Percentiles rank a stretch among this genome's conserved stretches.
Evolutionary conservation across 1,284 basidiomycete species (phyloP).

Genomic region (Flammula alnicola): DNA sequence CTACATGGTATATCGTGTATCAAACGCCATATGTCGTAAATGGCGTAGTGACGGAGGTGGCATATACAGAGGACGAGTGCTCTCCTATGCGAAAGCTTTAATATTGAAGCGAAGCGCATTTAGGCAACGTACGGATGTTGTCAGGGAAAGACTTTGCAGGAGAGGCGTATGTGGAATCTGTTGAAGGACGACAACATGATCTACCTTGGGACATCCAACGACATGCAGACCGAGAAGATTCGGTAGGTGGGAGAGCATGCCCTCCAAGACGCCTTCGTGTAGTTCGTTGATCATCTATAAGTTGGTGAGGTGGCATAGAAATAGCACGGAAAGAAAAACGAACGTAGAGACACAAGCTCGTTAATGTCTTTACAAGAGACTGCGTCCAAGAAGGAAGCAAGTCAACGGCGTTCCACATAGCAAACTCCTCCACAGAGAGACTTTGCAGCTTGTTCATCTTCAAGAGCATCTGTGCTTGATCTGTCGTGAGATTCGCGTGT

Average conservation of each 20-base stretch:
- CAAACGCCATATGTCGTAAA: conserved; percentile 59
- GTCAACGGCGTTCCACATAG: conserved; percentile 65
- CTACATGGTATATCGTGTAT: conserved; percentile 44
- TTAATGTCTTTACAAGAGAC: conserved; percentile 45
- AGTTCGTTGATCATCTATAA: conserved; percentile 58
- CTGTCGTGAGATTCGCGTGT: conserved; percentile 50
- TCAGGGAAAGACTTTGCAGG: conserved; percentile 63
- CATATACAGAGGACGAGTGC: conserved; percentile 30
- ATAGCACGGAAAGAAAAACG: conserved; percentile 27
- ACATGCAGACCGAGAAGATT: conserved; percentile 60
- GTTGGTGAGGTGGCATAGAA: conserved; percentile 4
- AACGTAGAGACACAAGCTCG: conserved; percentile 61
- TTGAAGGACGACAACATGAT: conserved; percentile 52
- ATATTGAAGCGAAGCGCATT: conserved; percentile 6
- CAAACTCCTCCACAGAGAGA: conserved; percentile 57
- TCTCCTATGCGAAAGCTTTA: conserved; percentile 41
- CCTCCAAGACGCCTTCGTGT: conserved; percentile 52
- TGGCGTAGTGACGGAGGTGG: conserved; percentile 43
- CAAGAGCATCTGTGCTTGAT: conserved; percentile 50
- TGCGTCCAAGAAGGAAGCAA: conserved; percentile 59
- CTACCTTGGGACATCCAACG: conserved; percentile 58
- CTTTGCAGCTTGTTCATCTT: conserved; percentile 46
- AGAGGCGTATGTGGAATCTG: conserved; percentile 51
- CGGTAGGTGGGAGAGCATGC: conserved; percentile 53
- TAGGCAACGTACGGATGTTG: conserved; percentile 49